Percentiles rank a stretch among this genome's conserved stretches.
These are phyloP conservation scores for Diaporthe capsici DNA, from an alignment of 2,329 filamentous ascomycete genomes.

Conservation along the genomic window DNA sequence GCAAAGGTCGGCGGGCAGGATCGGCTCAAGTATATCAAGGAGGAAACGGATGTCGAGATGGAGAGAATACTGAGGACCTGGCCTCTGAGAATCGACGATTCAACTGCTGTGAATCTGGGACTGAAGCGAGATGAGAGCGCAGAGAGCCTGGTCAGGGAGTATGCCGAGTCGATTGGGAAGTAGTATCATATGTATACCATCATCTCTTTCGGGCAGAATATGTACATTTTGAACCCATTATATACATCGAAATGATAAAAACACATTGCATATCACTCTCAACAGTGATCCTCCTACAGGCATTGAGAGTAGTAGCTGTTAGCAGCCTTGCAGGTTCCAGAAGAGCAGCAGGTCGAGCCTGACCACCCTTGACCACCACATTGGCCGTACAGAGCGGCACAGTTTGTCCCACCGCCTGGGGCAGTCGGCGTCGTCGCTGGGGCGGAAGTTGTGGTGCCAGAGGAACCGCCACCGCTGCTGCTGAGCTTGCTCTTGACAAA, in stretches of 20 bases:
- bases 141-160: conserved; percentile 40
- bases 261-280: not conserved
- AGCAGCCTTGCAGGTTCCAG: conserved; percentile 34
- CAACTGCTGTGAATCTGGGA: conserved; percentile 45
- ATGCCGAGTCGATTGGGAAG: conserved; percentile 32
- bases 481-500: conserved; percentile 65
- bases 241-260: not conserved
- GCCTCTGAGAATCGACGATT: conserved; percentile 66
- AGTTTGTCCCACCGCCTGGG: conserved; percentile 13
- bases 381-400: conserved; percentile 36
- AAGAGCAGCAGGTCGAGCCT: conserved; percentile 28
- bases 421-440: conserved; percentile 26
- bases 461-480: not conserved
- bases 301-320: conserved; percentile 38
- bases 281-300: not conserved
- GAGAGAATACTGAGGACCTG: conserved; percentile 67
- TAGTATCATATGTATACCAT: not conserved
- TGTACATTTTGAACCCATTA: conserved; percentile 1
- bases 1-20: conserved; percentile 63
- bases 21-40: conserved; percentile 58
- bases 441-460: conserved; percentile 23
- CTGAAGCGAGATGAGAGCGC: conserved; percentile 38
- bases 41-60: conserved; percentile 61
- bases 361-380: conserved; percentile 35
- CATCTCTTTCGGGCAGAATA: not conserved